Conservation (phyloP, 306 rosid genomes). For the Trifolium pratense region DNA sequence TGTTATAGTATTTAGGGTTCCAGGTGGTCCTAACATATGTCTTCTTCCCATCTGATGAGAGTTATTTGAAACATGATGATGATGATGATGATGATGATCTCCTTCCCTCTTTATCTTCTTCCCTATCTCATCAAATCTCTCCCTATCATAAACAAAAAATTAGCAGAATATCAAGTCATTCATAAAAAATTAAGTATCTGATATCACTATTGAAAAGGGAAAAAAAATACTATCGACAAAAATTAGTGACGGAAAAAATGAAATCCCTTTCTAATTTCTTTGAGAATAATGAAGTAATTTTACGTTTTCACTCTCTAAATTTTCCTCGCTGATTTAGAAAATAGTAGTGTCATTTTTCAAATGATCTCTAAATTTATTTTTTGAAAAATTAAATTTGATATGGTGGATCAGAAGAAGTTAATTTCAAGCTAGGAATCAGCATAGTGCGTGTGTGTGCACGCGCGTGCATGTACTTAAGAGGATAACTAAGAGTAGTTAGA, state of each 20-base stretch:
- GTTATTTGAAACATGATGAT: neutral
- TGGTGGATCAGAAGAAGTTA: conserved; percentile 14
- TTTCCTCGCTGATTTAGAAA: no score
- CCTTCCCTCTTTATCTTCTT: conserved; percentile 85
- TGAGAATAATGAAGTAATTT: no score
- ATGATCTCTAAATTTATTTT: neutral
- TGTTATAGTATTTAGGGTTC: conserved; percentile 88
- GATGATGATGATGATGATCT: conserved; percentile 51
- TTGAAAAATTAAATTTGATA: neutral
- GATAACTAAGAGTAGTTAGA: neutral
- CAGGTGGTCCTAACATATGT: conserved; percentile 79
- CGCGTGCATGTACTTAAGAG: neutral
- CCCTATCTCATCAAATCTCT: conserved; percentile 83
- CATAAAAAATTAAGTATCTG: neutral
- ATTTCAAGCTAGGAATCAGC: conserved; percentile 11
- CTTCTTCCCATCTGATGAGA: conserved; percentile 77
- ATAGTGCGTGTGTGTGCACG: neutral
- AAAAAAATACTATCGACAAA: no score
- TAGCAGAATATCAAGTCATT: neutral
- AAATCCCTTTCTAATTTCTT: no score
- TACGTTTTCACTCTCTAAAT: no score
- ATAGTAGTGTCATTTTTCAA: neutral
- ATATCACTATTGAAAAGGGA: no score
- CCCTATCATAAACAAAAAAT: conserved; percentile 57
- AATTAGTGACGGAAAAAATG: no score